Base-by-base conservation (phyloP, 202 grass and related monocot genomes). In the Bolboschoenoplectus hybrid region DNA sequence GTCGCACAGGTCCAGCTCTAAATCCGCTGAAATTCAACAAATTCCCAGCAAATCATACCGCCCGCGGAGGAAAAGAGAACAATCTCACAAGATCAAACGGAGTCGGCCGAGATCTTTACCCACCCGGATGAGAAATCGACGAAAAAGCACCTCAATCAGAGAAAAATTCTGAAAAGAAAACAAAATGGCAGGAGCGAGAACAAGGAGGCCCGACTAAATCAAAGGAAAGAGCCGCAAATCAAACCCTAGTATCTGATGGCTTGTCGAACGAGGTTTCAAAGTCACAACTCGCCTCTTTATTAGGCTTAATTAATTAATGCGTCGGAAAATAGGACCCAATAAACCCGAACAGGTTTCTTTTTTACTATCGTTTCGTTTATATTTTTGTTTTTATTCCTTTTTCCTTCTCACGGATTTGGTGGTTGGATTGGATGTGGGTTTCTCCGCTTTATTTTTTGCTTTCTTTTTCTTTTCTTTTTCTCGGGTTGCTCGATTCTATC, bases 51-150 rank as follows among this genome's bases (percentile, higher is more conserved):
- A 91, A 94, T 85, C 85, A 17, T 57, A 40, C 74, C 35, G 9
- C 12, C 26, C 12, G 3, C 19, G 44, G 6, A 63, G 10, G 63
- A 62, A 34, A 86, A 82, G 71, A 84, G 40, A 69, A 91, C 87
- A 76, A 81, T 80, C 89, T 90, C 26, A 40, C 74, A 86, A 87
- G 91, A 91, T 88, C 74, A 82, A 89, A 88, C 88, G 82, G 88
- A 89, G 62, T 88, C 88, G 73, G 88, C 65, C 84, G 51, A 82
- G 83, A 63, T 83, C 80, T 85, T 73, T 73, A 81, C 90, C 83
- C 55, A 85, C 86, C 82, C 80, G 82, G 50, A 39, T 79, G 67
- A 85, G 66, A 81, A 80, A 85, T 80, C 89, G 63, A 75, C 62
- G 56, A 81, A 83, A 86, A 16, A 16, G 6, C 43, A 17, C 70